Percentiles rank a stretch among this genome's conserved stretches.
Evolutionary conservation across 345 rosid species (phyloP).

Genomic region (Gossypium longicalyx): DNA sequence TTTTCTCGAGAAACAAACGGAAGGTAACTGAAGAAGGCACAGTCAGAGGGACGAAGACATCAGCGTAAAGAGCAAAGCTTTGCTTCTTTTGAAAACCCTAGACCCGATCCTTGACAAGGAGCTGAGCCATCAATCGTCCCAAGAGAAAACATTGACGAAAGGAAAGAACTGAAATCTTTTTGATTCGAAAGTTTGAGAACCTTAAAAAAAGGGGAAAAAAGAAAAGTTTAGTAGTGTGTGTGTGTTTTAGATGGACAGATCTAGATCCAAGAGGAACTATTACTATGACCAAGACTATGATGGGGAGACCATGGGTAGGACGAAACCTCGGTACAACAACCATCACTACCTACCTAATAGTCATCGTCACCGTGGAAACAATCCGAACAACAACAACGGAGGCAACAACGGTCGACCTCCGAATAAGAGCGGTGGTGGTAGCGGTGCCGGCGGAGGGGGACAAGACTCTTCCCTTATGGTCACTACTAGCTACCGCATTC

Average conservation of each 20-base stretch:
- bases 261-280: constrained; percentile 3
- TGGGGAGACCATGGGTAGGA: constrained; percentile 50
- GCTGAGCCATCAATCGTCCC: background rate
- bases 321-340: constrained; percentile 74
- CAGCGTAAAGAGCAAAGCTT: background rate
- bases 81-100: background rate
- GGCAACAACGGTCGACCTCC: constrained; percentile 20
- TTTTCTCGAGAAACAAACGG: background rate
- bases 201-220: background rate
- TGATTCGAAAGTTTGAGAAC: background rate
- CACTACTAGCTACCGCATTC: constrained; percentile 84
- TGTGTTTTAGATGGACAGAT: background rate
- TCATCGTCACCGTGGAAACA: constrained; percentile 50
- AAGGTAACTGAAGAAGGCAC: background rate
- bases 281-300: constrained; percentile 58
- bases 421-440: constrained; percentile 13
- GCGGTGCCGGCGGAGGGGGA: constrained; percentile 5
- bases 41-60: background rate
- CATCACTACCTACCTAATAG: constrained; percentile 36
- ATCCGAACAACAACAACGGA: constrained; percentile 24
- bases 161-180: background rate
- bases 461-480: constrained; percentile 55
- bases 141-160: background rate
- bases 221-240: background rate
- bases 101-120: constrained; percentile 8